phyloP scores from a whole-genome alignment of 306 rosid species.

The Cajanus cajan region DNA sequence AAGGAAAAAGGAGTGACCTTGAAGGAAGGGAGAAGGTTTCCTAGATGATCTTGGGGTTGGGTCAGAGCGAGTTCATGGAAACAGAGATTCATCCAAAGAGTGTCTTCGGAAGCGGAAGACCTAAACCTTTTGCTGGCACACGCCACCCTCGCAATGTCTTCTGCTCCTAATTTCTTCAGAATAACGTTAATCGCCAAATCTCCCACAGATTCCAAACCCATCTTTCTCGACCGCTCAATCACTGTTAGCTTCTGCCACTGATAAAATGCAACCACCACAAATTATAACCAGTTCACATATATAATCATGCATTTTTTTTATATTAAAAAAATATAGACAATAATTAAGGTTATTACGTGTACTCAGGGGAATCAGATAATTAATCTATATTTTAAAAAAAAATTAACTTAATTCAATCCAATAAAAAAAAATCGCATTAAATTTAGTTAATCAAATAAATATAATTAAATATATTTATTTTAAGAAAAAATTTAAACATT shows the following conservation, averaged over 20 bases:
- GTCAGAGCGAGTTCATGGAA: conserved; percentile 52
- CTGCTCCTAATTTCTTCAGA: conserved; percentile 50
- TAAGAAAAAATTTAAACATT: too few species aligned
- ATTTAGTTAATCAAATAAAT: too few species aligned
- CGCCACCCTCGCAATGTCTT: conserved; percentile 54
- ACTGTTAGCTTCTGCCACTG: neutral
- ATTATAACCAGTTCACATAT: too few species aligned
- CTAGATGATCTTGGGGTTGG: conserved; percentile 55
- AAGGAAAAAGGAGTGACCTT: conserved; percentile 40
- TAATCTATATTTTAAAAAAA: too few species aligned
- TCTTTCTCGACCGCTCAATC: neutral
- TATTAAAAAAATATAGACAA: too few species aligned
- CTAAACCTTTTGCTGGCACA: conserved; percentile 58
- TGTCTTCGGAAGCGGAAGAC: conserved; percentile 61
- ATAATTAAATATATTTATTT: too few species aligned
- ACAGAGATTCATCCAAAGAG: conserved; percentile 69
- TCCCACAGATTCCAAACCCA: conserved; percentile 68
- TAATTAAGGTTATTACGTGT: too few species aligned
- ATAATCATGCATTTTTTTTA: too few species aligned
- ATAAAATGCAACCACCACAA: too few species aligned
- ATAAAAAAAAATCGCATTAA: too few species aligned
- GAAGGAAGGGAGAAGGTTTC: conserved; percentile 64
- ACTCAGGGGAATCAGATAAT: too few species aligned
- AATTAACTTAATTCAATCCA: too few species aligned
- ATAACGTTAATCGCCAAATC: conserved; percentile 61